Evolutionary conservation across 306 rosid genomes (phyloP).

Genomic region (Rubus idaeus): DNA sequence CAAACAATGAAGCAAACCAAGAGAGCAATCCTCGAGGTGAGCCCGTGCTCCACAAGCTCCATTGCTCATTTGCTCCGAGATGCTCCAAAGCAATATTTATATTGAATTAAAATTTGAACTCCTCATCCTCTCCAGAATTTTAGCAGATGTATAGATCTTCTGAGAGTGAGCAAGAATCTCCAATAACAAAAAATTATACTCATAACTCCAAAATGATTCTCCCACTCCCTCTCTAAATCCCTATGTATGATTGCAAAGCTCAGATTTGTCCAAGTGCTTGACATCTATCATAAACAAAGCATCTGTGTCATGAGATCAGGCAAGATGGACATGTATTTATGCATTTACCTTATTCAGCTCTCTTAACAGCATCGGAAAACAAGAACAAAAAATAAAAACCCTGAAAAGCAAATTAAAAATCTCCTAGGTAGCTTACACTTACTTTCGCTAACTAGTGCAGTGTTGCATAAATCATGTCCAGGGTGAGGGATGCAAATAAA

Average conservation of each 20-base stretch:
- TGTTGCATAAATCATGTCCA: constrained; percentile 20
- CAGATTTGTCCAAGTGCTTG: constrained; percentile 99
- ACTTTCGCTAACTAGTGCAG: constrained; percentile 33
- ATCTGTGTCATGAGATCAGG: constrained; percentile 86
- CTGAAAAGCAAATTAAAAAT: constrained; percentile 39
- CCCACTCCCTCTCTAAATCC: constrained; percentile 99
- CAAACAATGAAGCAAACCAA: constrained; percentile 99
- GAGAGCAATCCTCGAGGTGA: constrained; percentile 99
- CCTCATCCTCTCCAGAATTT: constrained; percentile 92
- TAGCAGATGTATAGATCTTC: constrained; percentile 94
- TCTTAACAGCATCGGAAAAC: constrained; percentile 55
- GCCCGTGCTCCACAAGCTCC: constrained; percentile 99
- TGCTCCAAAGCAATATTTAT: constrained; percentile 95
- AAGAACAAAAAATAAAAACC: constrained; percentile 41
- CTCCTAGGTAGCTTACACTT: constrained; percentile 23
- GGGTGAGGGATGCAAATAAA: neutral
- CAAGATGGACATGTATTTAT: constrained; percentile 71
- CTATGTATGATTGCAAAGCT: constrained; percentile 99
- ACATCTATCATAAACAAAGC: constrained; percentile 99
- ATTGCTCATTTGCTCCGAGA: constrained; percentile 99
- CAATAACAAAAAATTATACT: constrained; percentile 76
- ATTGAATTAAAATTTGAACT: constrained; percentile 84
- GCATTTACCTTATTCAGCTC: constrained; percentile 79
- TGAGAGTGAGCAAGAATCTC: constrained; percentile 97
- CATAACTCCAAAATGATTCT: constrained; percentile 97